Base-by-base conservation (phyloP, 306 rosid species). In the Abrus precatorius region DNA sequence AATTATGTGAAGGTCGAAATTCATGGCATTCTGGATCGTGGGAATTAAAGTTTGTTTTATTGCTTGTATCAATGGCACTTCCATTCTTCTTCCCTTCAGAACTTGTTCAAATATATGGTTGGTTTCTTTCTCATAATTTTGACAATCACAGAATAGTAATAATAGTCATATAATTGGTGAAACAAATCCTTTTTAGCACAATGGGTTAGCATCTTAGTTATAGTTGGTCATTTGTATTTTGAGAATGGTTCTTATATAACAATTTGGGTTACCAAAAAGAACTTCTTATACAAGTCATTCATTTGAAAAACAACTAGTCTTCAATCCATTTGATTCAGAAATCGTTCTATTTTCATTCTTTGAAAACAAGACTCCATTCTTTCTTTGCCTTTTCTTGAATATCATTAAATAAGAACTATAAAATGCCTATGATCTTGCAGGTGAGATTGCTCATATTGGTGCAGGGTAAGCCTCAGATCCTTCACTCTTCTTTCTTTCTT, bases 21-120 rank as follows among this genome's bases (percentile, higher is more conserved):
- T 80, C 76, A 34, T 94, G 97, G 97, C 98, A 92, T 85, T 91
- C 97, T 33, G 92, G 90, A 55, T 82, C 88, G 91, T 92, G 98
- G 98, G 83, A 78, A 57, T 57, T 85, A 45, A 94, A 94, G 92
- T 64, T 61, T 76, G 41, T 85, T 72, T 71, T 80, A 32, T 87
- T 92, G 77, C n/a, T 90, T 64, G 52, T 86, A 67, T 91, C 98
- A 60, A 78, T 90, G 80, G 63, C 85, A 76, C 84, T 84, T 70
- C 89, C 97, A 34, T 80, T 91, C 83, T 86, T 90, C 76, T 44
- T 85, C 47, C 91, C 97, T 66, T 82, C 92, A 3, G 72, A 80
- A 63, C 45, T 88, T 64, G 76, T 94, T 68, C 92, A 87, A 56
- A 29, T 94, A 49, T 92, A 94, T 75, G 98, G 97, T 94, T 86